phyloP scores from a whole-genome alignment of 495 filamentous ascomycete species.

The Annulohypoxylon stygium region DNA sequence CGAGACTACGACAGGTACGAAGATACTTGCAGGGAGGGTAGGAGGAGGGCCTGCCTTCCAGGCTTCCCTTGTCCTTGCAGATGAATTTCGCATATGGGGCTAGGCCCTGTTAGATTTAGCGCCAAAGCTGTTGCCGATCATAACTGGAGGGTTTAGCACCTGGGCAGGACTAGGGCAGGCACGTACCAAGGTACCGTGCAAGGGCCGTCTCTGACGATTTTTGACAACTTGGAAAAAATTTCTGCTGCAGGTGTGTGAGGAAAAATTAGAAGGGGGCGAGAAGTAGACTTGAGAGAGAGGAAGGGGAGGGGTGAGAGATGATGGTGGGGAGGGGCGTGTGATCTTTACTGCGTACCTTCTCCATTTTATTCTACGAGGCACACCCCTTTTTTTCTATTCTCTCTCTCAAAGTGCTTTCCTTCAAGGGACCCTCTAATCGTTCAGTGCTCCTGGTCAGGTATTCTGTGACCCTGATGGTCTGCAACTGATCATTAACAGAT shows the following conservation, averaged over 20 bases:
- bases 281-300: slow-evolving; percentile 25
- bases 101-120: slow-evolving; percentile 42
- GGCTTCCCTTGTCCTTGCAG: slow-evolving; percentile 40
- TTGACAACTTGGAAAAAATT: slow-evolving; percentile 28
- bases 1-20: slow-evolving; percentile 16
- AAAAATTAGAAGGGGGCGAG: slow-evolving; percentile 41
- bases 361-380: slow-evolving; percentile 28
- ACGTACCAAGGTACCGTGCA: slow-evolving; percentile 40
- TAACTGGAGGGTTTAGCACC: slow-evolving; percentile 35
- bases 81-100: slow-evolving; percentile 39
- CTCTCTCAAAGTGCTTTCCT: neutral
- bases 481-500: slow-evolving; percentile 23
- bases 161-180: slow-evolving; percentile 5
- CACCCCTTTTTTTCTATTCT: slow-evolving; percentile 30
- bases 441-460: slow-evolving; percentile 27
- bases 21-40: slow-evolving; percentile 10
- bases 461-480: slow-evolving; percentile 34
- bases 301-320: slow-evolving; percentile 11
- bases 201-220: slow-evolving; percentile 42
- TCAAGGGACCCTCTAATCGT: slow-evolving; percentile 34
- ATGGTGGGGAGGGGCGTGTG: slow-evolving; percentile 43
- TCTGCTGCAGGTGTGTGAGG: slow-evolving; percentile 45
- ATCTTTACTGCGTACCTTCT: slow-evolving; percentile 30
- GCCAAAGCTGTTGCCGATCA: slow-evolving; percentile 44
- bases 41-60: slow-evolving; percentile 19